phyloP scores from a whole-genome alignment of 805 yeast genomes.

The Sugiyamaella chiloensis region DNA sequence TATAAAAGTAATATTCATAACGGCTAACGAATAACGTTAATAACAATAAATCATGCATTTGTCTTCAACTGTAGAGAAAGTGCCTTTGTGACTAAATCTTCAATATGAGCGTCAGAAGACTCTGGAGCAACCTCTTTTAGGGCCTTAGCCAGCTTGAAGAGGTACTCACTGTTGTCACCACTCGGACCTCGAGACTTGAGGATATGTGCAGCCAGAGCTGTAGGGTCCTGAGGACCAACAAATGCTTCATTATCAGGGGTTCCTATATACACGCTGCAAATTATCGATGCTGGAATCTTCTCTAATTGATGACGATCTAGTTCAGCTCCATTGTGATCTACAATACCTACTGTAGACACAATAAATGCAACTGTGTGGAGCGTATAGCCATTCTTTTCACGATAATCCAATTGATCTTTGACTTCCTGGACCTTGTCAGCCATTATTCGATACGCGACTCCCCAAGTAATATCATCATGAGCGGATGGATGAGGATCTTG shows the following conservation, averaged over 20 bases:
- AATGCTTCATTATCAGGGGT: constrained; percentile 77
- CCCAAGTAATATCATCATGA: constrained; percentile 51
- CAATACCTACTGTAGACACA: constrained; percentile 33
- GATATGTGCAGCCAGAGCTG: constrained; percentile 60
- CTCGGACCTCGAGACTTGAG: constrained; percentile 66
- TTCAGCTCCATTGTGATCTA: constrained; percentile 16
- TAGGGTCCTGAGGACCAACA: constrained; percentile 71
- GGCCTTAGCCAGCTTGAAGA: constrained; percentile 52
- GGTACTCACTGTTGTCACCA: constrained; percentile 74
- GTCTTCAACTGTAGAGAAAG: not conserved
- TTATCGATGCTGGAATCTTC: constrained; percentile 33
- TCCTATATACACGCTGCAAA: constrained; percentile 76
- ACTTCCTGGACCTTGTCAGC: constrained; percentile 61
- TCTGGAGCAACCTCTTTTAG: constrained; percentile 40
- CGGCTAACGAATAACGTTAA: too few relatives aligned
- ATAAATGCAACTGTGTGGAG: constrained; percentile 64
- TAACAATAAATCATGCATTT: too few relatives aligned
- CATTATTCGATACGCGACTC: constrained; percentile 79
- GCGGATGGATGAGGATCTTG: constrained; percentile 37
- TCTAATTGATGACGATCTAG: not conserved
- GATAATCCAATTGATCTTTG: constrained; percentile 63
- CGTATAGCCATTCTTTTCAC: constrained; percentile 90
- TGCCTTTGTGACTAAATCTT: constrained; percentile 29
- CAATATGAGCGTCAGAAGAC: constrained; percentile 44
- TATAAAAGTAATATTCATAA: constrained; percentile 1